A percentile compares a stretch with the other conserved stretches of the same genome.
phyloP scores from a whole-genome alignment of 345 rosid genomes.

The Toxicodendron radicans region DNA sequence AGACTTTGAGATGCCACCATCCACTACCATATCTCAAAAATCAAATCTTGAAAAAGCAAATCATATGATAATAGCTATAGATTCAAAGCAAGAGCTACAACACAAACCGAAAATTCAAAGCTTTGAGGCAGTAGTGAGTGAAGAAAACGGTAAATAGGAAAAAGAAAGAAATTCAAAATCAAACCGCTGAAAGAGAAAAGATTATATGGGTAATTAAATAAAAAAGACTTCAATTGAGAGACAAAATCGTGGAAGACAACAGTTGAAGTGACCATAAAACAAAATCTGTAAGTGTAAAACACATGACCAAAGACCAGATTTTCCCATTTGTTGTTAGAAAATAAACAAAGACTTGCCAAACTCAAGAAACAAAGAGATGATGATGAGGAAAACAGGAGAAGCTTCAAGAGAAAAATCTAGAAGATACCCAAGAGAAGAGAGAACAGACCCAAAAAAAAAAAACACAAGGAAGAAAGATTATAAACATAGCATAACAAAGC shows the following conservation, averaged over 20 bases:
- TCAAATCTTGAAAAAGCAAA: constrained; percentile 23
- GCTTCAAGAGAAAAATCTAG: background rate
- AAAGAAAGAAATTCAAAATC: background rate
- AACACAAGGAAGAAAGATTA: background rate
- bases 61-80: constrained; percentile 22
- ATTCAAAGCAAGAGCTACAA: background rate
- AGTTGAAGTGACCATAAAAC: constrained; percentile 2
- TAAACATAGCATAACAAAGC: background rate
- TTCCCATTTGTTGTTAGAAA: background rate
- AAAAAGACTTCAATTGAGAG: background rate
- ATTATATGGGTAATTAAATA: background rate
- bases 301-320: constrained; percentile 14
- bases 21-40: constrained; percentile 12
- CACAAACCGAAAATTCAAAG: background rate
- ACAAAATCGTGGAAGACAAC: constrained; percentile 12
- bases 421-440: background rate
- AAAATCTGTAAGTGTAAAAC: constrained; percentile 1
- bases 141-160: background rate
- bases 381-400: background rate
- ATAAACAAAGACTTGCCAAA: background rate
- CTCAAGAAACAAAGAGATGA: background rate
- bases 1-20: constrained; percentile 10
- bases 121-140: background rate
- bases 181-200: constrained; percentile 2
- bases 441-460: background rate